Percentiles rank a stretch among this genome's conserved stretches.
phyloP scores from a whole-genome alignment of 2,329 filamentous ascomycete species.

The Cladosporium sp. region DNA sequence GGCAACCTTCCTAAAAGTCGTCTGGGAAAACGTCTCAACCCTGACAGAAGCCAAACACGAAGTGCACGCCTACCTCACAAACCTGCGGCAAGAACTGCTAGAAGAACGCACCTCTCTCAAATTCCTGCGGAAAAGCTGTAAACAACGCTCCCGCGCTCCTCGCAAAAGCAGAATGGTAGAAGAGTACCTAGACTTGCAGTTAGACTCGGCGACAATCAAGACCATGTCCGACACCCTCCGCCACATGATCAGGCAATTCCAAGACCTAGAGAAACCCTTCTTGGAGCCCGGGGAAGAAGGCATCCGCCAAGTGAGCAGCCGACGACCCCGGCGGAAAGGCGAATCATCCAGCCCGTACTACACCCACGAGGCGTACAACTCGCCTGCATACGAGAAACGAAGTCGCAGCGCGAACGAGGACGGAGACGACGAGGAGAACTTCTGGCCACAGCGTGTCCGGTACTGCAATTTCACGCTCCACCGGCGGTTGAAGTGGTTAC shows the following conservation, averaged over 20 bases:
- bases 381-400: slow-evolving; percentile 27
- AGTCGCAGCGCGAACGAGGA: slow-evolving; percentile 20
- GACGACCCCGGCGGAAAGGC: slow-evolving; percentile 17
- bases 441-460: slow-evolving; percentile 27
- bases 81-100: slow-evolving; percentile 37
- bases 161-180: slow-evolving; percentile 17
- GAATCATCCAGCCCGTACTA: slow-evolving; percentile 23
- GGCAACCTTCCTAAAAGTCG: slow-evolving; percentile 38
- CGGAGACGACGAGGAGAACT: slow-evolving; percentile 29
- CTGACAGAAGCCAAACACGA: slow-evolving; percentile 34
- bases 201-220: slow-evolving; percentile 34
- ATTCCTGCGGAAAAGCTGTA: slow-evolving; percentile 20
- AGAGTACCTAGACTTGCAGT: slow-evolving; percentile 17
- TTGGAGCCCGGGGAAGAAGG: slow-evolving; percentile 26
- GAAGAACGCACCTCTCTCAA: slow-evolving; percentile 38
- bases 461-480: slow-evolving; percentile 34
- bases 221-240: slow-evolving; percentile 35
- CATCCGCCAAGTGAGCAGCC: slow-evolving; percentile 20
- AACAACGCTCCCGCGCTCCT: slow-evolving; percentile 16
- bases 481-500: slow-evolving; percentile 36
- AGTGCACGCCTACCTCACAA: slow-evolving; percentile 38
- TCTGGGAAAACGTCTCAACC: slow-evolving; percentile 39
- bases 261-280: slow-evolving; percentile 36
- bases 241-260: slow-evolving; percentile 35
- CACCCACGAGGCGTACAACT: slow-evolving; percentile 26